Evolutionary conservation across 1,284 basidiomycete species (phyloP).

Genomic region (Moesziomyces parantarcticus): DNA sequence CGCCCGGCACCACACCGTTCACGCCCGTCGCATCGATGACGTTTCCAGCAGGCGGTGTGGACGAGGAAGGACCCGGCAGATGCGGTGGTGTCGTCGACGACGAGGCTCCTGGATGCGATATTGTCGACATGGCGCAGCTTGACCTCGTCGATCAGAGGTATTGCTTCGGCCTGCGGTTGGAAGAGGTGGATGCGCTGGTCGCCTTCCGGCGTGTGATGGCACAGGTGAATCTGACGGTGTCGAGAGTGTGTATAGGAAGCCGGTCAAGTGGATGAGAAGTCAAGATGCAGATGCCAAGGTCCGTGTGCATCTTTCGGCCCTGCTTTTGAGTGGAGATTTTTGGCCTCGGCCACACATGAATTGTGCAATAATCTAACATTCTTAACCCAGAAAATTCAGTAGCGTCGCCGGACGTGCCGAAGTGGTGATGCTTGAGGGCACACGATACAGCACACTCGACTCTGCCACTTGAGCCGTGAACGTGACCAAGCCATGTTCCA

Average conservation of each 20-base stretch:
- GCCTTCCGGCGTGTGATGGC: no score
- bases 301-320: background rate
- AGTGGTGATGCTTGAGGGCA: background rate
- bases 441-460: background rate
- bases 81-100: constrained; percentile 9
- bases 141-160: background rate
- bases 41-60: background rate
- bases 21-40: constrained; percentile 14
- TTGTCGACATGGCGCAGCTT: constrained; percentile 8
- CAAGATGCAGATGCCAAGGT: background rate
- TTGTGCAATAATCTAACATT: background rate
- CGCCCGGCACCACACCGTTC: constrained; percentile 20
- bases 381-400: background rate
- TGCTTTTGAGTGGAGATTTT: background rate
- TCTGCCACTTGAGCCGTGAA: no score
- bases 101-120: constrained; percentile 23
- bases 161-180: no score
- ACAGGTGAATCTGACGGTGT: no score
- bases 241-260: no score
- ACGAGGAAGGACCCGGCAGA: constrained; percentile 3
- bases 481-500: no score
- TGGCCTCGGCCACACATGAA: background rate
- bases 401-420: background rate
- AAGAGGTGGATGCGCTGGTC: background rate
- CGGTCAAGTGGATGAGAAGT: no score